Conservation (phyloP, 768 basidiomycete species). For the Lactarius indigo region DNA sequence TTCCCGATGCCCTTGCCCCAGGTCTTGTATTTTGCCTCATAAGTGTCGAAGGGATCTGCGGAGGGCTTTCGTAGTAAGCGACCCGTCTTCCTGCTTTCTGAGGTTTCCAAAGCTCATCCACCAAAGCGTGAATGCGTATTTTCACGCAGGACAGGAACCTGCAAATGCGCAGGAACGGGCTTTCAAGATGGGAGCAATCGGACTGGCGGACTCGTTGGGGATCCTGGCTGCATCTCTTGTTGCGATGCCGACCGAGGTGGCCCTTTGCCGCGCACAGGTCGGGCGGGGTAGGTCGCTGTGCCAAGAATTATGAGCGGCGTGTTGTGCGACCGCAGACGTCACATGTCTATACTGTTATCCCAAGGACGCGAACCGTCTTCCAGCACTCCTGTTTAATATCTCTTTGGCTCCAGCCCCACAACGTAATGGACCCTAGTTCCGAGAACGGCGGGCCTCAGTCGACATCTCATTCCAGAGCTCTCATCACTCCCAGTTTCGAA, state of each 20-base stretch:
- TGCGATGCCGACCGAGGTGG: slow-evolving; percentile 72
- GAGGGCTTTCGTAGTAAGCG: slow-evolving; percentile 88
- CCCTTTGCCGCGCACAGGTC: slow-evolving; percentile 71
- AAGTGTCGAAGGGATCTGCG: slow-evolving; percentile 86
- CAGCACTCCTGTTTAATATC: not conserved
- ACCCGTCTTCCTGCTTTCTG: slow-evolving; percentile 12
- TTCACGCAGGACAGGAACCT: slow-evolving; percentile 73
- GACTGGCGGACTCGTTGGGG: slow-evolving; percentile 78
- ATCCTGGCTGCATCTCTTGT: slow-evolving; percentile 59
- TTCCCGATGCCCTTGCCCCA: slow-evolving; percentile 47
- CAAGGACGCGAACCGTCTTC: not conserved
- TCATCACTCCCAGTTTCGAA: not conserved
- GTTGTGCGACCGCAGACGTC: not conserved
- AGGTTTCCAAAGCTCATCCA: not conserved
- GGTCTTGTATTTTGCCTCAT: slow-evolving; percentile 71
- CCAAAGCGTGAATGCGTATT: slow-evolving; percentile 79
- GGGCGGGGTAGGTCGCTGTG: slow-evolving; percentile 69
- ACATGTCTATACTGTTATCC: not conserved
- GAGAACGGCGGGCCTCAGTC: not conserved
- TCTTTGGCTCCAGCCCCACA: not conserved
- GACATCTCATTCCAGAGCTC: not conserved
- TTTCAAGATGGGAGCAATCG: slow-evolving; percentile 88
- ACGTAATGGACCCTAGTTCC: not conserved
- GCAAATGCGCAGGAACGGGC: slow-evolving; percentile 67
- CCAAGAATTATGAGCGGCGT: slow-evolving; percentile 45